Evolutionary conservation across 2,329 filamentous ascomycete genomes (phyloP), one percentile per base, ranked within the genome.

Genomic region (Parafenestella ontariensis): DNA sequence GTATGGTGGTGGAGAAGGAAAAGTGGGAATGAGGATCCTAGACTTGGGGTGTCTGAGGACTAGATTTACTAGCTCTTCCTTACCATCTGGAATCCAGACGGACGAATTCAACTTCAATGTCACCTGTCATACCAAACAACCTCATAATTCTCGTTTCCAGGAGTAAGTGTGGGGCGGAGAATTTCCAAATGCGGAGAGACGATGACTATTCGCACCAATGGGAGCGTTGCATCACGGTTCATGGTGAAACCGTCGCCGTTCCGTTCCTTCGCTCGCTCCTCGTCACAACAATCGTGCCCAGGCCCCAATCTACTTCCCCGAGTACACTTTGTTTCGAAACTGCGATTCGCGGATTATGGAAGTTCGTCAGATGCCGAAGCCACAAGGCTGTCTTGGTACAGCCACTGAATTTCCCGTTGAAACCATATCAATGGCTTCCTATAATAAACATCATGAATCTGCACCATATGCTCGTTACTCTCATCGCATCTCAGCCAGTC

Each of bases 181-280:
- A 36, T 50, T 44, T 23, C 34, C 50, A 17, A 24, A 50, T 50
- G 50, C 43, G 51, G 47, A 39, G 28, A 20, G 8, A 17, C 21
- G 31, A 28, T 8, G 26, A 8, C 20, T 33, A 44, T 47, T 56
- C 49, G 57, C 57, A 58, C 57, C 57, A 60, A 59, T 60, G 33
- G 54, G 53, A 51, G 42, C 33, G 15, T 26, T 41, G 9, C 15
- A 49, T 23, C 34, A 15, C 34, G 0, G 26, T 11, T 17, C 13
- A 34, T 23, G 20, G 21, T 55, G 39, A 46, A 49, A 47, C 53
- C 13, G 23, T 11, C 18, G 31, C 39, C 36, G 20, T 39, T 37
- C 28, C 36, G 29, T 40, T 34, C 20, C 11, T 34, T 2, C 23
- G 24, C 20, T 36, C n/a, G 20, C 36, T 47, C 44, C 44, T 33